Base-by-base conservation (phyloP, 2,329 filamentous ascomycete species). In the Trichoderma sp. region DNA sequence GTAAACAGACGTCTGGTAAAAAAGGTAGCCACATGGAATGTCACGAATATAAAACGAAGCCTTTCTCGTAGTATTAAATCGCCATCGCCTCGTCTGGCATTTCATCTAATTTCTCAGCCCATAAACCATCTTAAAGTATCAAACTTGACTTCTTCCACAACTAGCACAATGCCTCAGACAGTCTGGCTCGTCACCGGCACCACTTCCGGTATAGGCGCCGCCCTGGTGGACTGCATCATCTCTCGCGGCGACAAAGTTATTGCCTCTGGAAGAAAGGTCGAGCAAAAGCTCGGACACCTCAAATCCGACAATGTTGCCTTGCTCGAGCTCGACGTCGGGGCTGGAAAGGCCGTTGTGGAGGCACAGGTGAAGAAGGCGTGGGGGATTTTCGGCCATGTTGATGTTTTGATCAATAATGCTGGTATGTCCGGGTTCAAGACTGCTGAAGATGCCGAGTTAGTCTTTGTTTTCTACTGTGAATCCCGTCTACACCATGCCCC, bases 371-470 rank as follows among this genome's bases (percentile, higher is more conserved):
- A 74, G 8, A 58, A 75, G 10, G 78, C 77, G 10, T 76, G 77
- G 74, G n/a, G 54, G 1, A 71, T 78, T 2, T 79, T 77, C 34
- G 78, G 77, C 0, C 74, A 70, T 5, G 75, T 80, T 18, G 77
- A 80, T 39, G 70, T 79, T 8, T 66, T 79, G n/a, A 70, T 79
- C 18, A 79, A 80, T 68, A 79, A 79, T 60, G 79, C 78, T 1
- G 78, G 76, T 30, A 76, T 74, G 24, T 76, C 75, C 1, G 68
- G 72, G 1, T 68, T 76, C 37, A 73, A 72, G 11, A 70, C 71
- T 28, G 72, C 71, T 39, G 78, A 80, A 28, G 78, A 80, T 51
- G 73, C 76, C 4, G 70, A 73, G 78, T 79, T 71, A 46, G 76
- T 73, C 54, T n/a, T 5, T 49, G 11, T 4, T 5, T 2, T 13